A percentile compares a stretch with the other conserved stretches of the same genome.
These are phyloP conservation scores for Aspergillus sp. DNA, from an alignment of 2,329 filamentous ascomycete species.

Conservation along the genomic window DNA sequence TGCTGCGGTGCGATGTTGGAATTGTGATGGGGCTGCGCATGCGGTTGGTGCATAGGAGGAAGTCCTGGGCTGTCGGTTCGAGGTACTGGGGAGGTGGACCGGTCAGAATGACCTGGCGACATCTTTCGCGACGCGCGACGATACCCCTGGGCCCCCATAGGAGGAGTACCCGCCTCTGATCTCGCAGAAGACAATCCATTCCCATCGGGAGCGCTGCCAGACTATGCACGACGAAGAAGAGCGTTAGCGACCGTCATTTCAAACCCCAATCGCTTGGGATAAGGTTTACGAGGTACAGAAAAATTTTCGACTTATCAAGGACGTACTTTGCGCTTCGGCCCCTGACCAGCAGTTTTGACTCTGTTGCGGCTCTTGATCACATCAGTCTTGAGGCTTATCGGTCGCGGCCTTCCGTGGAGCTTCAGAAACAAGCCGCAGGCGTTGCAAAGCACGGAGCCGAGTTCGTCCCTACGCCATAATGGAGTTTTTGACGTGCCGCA, in stretches of 20 bases:
- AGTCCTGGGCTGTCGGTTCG: constrained; percentile 78
- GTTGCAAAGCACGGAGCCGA: constrained; percentile 95
- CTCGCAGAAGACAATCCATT: constrained; percentile 64
- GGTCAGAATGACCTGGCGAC: constrained; percentile 73
- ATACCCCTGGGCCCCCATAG: constrained; percentile 62
- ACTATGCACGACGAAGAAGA: constrained; percentile 36
- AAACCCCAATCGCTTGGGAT: not conserved
- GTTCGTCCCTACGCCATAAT: constrained; percentile 95
- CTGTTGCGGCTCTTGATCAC: constrained; percentile 99
- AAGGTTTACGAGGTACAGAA: constrained; percentile 24
- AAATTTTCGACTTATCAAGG: constrained; percentile 25
- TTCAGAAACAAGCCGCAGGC: constrained; percentile 97
- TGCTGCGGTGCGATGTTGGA: constrained; percentile 73
- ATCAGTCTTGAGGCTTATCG: constrained; percentile 97
- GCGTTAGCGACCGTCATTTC: constrained; percentile 32
- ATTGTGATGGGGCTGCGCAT: constrained; percentile 65
- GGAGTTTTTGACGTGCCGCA: constrained; percentile 95
- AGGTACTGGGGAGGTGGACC: constrained; percentile 77
- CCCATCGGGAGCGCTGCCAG: constrained; percentile 49
- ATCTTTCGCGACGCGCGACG: constrained; percentile 72
- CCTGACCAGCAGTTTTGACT: constrained; percentile 83
- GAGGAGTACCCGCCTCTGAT: constrained; percentile 61
- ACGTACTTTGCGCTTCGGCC: constrained; percentile 81
- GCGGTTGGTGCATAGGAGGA: constrained; percentile 44
- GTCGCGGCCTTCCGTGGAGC: constrained; percentile 88